phyloP scores from a whole-genome alignment of 108 stramenopile genomes.

The Pinguiococcus pyrenoidosus region DNA sequence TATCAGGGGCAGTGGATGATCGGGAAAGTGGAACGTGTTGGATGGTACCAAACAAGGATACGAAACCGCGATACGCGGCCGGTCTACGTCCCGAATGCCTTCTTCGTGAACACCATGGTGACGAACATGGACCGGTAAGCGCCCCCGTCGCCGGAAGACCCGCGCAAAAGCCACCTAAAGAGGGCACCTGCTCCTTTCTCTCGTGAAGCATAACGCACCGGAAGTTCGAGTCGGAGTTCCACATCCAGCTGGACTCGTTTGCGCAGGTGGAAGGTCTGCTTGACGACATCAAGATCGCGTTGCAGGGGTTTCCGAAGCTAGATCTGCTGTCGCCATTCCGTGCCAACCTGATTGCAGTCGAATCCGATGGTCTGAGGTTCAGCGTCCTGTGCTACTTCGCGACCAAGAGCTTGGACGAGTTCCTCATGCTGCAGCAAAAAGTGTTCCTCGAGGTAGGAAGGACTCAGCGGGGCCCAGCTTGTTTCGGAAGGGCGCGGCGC shows the following conservation, averaged over 20 bases:
- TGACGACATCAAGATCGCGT: slow-evolving; percentile 8
- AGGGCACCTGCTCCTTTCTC: no score
- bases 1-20: slow-evolving; percentile 1
- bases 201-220: slow-evolving; percentile 3
- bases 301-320: slow-evolving; percentile 16
- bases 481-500: no score
- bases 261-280: slow-evolving; percentile 2
- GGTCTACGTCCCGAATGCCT: slow-evolving; percentile 26
- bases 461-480: no score
- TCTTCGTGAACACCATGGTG: slow-evolving; percentile 29
- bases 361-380: slow-evolving; percentile 8
- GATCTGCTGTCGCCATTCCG: slow-evolving; percentile 21
- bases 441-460: slow-evolving; percentile 11
- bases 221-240: slow-evolving; percentile 23
- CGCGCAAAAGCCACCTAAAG: no score
- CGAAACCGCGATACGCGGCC: slow-evolving; percentile 30
- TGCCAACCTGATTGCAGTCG: slow-evolving; percentile 11
- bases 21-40: slow-evolving; percentile 31
- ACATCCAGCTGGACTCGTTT: slow-evolving; percentile 1
- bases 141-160: no score
- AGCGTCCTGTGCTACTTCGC: slow-evolving; percentile 27
- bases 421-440: slow-evolving; percentile 23
- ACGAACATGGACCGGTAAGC: slow-evolving; percentile 39
- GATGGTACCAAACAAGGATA: slow-evolving; percentile 31
- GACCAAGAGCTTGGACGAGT: slow-evolving; percentile 32